A percentile compares a stretch with the other conserved stretches of the same genome.
phyloP scores from a whole-genome alignment of 208 protist species.

The Acanthamoeba triangularis region DNA sequence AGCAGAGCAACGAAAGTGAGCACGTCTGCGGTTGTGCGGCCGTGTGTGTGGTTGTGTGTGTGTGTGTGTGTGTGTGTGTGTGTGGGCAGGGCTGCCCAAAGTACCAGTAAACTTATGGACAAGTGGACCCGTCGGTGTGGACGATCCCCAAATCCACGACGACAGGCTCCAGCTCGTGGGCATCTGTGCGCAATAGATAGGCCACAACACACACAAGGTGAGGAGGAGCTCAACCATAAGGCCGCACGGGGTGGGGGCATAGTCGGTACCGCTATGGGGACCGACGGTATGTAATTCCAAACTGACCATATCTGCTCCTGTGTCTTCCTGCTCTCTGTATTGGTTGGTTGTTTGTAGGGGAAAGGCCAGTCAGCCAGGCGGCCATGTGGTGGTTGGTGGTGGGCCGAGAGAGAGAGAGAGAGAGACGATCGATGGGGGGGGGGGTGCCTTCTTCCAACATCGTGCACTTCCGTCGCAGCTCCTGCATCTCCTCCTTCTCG shows the following conservation, averaged over 20 bases:
- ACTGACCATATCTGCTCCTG: conserved; percentile 39
- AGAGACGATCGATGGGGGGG: background rate
- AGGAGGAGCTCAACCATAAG: background rate
- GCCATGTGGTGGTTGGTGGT: too few relatives aligned
- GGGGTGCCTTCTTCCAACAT: background rate
- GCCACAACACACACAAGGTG: too few relatives aligned
- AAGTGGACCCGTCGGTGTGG: background rate
- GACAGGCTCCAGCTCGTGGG: background rate
- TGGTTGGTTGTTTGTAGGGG: background rate
- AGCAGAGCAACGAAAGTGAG: background rate
- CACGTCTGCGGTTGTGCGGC: too few relatives aligned
- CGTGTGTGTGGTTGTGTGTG: too few relatives aligned
- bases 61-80: too few relatives aligned
- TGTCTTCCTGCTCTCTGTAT: conserved; percentile 5
- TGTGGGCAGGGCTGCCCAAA: too few relatives aligned
- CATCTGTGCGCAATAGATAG: background rate
- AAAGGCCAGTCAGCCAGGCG: background rate
- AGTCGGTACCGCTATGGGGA: background rate
- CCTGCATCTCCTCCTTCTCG: conserved; percentile 8
- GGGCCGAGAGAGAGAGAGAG: too few relatives aligned
- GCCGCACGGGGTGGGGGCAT: background rate
- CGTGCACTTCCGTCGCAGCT: background rate
- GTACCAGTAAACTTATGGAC: background rate
- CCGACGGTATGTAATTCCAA: conserved; percentile 12
- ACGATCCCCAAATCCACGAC: conserved; percentile 48